A percentile compares a stretch with the other conserved stretches of the same genome.
These are phyloP conservation scores for Paraleonurus japonicus DNA, from an alignment of 257 asterid species.

Conservation along the genomic window DNA sequence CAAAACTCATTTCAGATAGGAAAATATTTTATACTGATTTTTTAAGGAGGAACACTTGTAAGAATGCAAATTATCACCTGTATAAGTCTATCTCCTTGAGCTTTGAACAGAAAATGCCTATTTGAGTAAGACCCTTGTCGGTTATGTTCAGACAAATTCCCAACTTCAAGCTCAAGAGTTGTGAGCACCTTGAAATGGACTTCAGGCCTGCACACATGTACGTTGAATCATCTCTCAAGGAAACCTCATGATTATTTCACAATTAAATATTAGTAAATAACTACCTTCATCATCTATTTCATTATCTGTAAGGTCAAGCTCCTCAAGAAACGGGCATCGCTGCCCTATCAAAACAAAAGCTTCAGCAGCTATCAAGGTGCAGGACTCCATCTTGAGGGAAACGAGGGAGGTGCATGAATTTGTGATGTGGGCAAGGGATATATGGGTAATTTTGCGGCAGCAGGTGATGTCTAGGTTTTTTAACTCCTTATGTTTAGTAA, in stretches of 20 bases:
- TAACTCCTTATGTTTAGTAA: constrained; percentile 59
- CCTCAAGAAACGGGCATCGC: constrained; percentile 68
- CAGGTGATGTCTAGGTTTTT: constrained; percentile 79
- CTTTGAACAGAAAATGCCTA: constrained; percentile 64
- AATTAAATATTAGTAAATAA: constrained; percentile 4
- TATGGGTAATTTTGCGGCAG: constrained; percentile 69
- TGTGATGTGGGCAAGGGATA: constrained; percentile 63
- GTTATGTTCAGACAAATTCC: constrained; percentile 75
- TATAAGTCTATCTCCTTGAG: constrained; percentile 82
- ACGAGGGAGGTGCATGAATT: constrained; percentile 64
- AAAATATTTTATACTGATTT: not conserved
- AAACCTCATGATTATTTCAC: not conserved
- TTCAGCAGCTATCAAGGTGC: constrained; percentile 51
- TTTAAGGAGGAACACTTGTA: not conserved
- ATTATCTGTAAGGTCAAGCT: constrained; percentile 84
- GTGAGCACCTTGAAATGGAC: constrained; percentile 66
- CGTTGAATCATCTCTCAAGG: not conserved
- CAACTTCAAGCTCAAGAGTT: constrained; percentile 59
- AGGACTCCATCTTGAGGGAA: constrained; percentile 87
- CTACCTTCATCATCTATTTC: constrained; percentile 83
- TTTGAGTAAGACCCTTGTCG: constrained; percentile 63
- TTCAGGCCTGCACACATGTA: constrained; percentile 48
- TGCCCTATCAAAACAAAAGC: constrained; percentile 77
- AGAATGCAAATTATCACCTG: constrained; percentile 41
- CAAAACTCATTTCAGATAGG: constrained; percentile 18